Conservation (phyloP, 2,329 filamentous ascomycete species). For the Cucurbitaria berberidis region DNA sequence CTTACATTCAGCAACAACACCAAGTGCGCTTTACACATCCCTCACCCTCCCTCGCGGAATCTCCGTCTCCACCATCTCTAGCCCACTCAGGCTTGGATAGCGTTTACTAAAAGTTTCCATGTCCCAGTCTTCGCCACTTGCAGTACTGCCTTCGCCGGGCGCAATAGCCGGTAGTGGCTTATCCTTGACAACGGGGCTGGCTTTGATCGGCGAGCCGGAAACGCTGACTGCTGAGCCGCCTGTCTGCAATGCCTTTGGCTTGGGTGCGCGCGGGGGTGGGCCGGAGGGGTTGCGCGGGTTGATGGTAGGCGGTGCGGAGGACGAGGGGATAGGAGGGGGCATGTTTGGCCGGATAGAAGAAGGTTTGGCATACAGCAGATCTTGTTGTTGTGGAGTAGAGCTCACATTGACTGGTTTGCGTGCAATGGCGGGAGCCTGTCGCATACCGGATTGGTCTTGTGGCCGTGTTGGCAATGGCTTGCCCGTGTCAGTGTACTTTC, state of each 20-base stretch:
- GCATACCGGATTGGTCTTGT: slow-evolving; percentile 30
- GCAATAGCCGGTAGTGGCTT: slow-evolving; percentile 26
- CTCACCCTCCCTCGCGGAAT: slow-evolving; percentile 35
- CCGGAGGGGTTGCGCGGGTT: slow-evolving; percentile 41
- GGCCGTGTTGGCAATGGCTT: slow-evolving; percentile 41
- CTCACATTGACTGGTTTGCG: slow-evolving; percentile 57
- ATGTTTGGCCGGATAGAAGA: slow-evolving; percentile 29
- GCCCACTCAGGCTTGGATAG: slow-evolving; percentile 81
- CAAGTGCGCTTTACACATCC: slow-evolving; percentile 20
- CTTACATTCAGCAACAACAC: neutral
- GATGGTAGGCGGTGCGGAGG: slow-evolving; percentile 44
- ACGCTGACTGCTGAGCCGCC: slow-evolving; percentile 38
- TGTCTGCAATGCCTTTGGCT: slow-evolving; percentile 64
- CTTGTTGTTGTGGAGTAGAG: slow-evolving; percentile 21
- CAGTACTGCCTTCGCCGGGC: slow-evolving; percentile 4
- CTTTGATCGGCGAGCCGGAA: slow-evolving; percentile 12
- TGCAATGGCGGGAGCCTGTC: slow-evolving; percentile 34
- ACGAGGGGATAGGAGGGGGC: slow-evolving; percentile 30
- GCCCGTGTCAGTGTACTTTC: slow-evolving; percentile 71
- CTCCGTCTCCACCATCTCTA: slow-evolving; percentile 87
- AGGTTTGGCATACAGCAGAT: slow-evolving; percentile 38
- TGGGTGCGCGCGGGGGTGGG: slow-evolving; percentile 61
- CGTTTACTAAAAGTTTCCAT: slow-evolving; percentile 76
- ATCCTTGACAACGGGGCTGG: slow-evolving; percentile 19
- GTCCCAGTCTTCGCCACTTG: slow-evolving; percentile 65